Percentiles rank a stretch among this genome's conserved stretches.
Evolutionary conservation across 1,284 basidiomycete genomes (phyloP).

Genomic region (Trichosporon ovoides): DNA sequence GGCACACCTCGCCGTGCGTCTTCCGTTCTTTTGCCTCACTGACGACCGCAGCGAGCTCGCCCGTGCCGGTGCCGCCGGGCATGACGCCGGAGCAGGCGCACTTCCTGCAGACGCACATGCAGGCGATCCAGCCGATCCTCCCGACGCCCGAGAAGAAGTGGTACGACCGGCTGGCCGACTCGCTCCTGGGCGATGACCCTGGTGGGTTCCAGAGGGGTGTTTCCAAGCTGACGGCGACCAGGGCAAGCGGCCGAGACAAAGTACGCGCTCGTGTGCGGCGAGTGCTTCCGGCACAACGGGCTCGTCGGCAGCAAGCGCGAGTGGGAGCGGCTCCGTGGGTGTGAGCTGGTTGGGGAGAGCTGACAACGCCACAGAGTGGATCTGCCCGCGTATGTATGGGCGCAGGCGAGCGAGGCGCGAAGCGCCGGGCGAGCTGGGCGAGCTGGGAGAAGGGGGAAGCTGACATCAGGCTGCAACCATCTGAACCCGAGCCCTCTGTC

Average conservation of each 20-base stretch:
- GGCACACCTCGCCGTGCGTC: conserved; percentile 37
- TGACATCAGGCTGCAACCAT: conserved; percentile 34
- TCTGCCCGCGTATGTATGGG: conserved; percentile 34
- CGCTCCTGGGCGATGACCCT: conserved; percentile 77
- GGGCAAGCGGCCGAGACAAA: conserved; percentile 53
- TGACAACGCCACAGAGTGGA: conserved; percentile 43
- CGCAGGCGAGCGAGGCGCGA: too few relatives aligned
- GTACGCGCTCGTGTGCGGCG: conserved; percentile 90
- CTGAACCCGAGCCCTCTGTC: conserved; percentile 41
- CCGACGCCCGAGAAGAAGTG: conserved; percentile 68
- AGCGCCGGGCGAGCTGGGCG: too few relatives aligned
- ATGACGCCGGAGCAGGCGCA: conserved; percentile 43
- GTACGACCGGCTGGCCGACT: conserved; percentile 84
- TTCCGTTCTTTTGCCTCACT: background rate
- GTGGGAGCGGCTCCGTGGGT: conserved; percentile 85
- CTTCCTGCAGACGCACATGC: conserved; percentile 41
- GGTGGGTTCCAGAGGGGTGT: conserved; percentile 51
- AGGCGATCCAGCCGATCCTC: conserved; percentile 44
- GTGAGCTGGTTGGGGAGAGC: background rate
- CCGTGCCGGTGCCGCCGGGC: conserved; percentile 31
- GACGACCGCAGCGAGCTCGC: conserved; percentile 15
- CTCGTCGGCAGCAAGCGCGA: conserved; percentile 74
- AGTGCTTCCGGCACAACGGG: conserved; percentile 91
- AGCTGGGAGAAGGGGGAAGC: conserved; percentile 18
- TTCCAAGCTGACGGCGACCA: conserved; percentile 33